These are phyloP conservation scores for Phialophora expanda DNA, from an alignment of 2,329 filamentous ascomycete species.

Conservation along the genomic window DNA sequence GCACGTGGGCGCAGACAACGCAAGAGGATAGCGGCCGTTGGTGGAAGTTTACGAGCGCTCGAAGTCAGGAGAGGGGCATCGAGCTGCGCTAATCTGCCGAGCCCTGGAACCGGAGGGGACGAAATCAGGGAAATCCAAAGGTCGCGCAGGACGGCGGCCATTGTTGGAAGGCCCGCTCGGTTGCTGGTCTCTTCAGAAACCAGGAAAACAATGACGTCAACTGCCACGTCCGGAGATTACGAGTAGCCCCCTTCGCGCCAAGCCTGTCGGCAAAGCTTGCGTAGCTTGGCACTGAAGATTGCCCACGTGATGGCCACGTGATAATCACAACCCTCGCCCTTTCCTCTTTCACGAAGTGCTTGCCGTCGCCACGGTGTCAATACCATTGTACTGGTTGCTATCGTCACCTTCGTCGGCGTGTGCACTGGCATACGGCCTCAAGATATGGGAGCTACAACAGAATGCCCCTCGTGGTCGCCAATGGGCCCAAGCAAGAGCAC, in stretches of 20 bases:
- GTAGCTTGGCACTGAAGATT: too few species aligned
- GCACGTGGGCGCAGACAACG: background rate
- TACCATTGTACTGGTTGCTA: background rate
- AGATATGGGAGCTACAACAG: background rate
- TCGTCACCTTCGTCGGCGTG: background rate
- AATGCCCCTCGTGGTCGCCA: background rate
- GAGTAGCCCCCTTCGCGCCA: too few species aligned
- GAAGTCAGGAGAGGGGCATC: background rate
- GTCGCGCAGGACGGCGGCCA: too few species aligned
- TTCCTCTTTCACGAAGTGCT: background rate
- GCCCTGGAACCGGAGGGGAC: background rate
- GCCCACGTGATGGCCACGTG: background rate
- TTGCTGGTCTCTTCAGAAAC: too few species aligned
- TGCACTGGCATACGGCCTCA: background rate
- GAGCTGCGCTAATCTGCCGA: background rate
- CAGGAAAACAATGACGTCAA: constrained; percentile 11
- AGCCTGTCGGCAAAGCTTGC: background rate
- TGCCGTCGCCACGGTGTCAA: background rate
- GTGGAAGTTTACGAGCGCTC: background rate
- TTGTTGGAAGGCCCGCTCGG: too few species aligned
- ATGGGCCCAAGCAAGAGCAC: background rate
- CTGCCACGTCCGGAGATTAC: background rate
- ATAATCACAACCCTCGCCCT: background rate
- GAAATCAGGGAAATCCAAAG: constrained; percentile 10
- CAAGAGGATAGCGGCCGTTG: background rate